phyloP scores from a whole-genome alignment of 2,329 filamentous ascomycete genomes.

The Ilyonectria robusta region DNA sequence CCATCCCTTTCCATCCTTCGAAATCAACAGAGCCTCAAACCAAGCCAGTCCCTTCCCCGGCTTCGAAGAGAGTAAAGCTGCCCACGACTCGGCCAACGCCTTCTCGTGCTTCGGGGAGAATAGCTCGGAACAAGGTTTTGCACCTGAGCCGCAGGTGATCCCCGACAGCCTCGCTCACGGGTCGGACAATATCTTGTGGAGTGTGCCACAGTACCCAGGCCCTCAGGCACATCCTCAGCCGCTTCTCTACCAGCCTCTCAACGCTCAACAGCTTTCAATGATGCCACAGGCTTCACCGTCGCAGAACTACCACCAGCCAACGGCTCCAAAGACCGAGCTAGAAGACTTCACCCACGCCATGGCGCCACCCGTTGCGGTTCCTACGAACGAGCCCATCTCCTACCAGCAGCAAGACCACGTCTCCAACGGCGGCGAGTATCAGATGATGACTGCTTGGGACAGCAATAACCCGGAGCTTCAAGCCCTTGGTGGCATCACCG shows the following conservation, averaged over 20 bases:
- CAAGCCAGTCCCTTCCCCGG: background rate
- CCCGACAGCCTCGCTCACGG: background rate
- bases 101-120: background rate
- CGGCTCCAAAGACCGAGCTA: background rate
- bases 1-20: background rate
- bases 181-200: background rate
- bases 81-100: background rate
- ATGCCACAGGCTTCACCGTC: background rate
- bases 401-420: background rate
- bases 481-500: background rate
- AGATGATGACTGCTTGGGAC: background rate
- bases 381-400: background rate
- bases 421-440: background rate
- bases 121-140: too few species aligned
- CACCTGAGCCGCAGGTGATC: background rate
- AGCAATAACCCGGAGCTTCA: background rate
- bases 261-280: background rate
- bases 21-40: background rate
- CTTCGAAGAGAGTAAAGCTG: background rate
- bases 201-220: background rate
- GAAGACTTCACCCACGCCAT: slow-evolving; percentile 2
- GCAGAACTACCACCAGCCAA: background rate
- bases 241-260: background rate
- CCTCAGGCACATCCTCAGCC: background rate
- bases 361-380: background rate